Conservation (phyloP, 768 basidiomycete genomes). For the Steccherinum ochraceum region DNA sequence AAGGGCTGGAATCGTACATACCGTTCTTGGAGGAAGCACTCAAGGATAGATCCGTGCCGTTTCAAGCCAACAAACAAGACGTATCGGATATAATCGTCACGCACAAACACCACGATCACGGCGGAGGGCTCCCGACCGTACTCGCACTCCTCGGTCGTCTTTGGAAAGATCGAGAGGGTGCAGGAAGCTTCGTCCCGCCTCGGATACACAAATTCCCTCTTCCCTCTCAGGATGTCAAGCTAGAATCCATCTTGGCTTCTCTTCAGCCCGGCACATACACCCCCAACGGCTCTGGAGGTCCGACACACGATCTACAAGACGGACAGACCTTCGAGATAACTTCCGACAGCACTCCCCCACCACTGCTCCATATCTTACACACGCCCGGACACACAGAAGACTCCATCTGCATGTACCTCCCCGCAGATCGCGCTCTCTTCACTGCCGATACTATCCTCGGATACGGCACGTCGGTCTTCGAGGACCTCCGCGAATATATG, state of each 20-base stretch:
- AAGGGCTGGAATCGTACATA: constrained; percentile 64
- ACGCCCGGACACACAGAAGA: constrained; percentile 91
- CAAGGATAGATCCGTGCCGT: constrained; percentile 27
- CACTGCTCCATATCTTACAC: constrained; percentile 58
- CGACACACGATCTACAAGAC: constrained; percentile 56
- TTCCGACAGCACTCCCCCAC: constrained; percentile 15
- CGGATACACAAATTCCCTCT: constrained; percentile 70
- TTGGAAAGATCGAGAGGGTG: constrained; percentile 48
- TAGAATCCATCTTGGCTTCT: constrained; percentile 34
- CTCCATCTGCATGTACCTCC: constrained; percentile 69
- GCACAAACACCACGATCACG: constrained; percentile 88
- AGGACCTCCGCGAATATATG: constrained; percentile 71
- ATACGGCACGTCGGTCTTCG: constrained; percentile 85
- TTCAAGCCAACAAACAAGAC: constrained; percentile 39
- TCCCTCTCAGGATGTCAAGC: constrained; percentile 25
- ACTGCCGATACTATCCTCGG: constrained; percentile 91
- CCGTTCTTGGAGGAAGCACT: constrained; percentile 60
- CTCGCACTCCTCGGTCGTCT: constrained; percentile 55
- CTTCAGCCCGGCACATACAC: constrained; percentile 41
- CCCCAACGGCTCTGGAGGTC: constrained; percentile 32
- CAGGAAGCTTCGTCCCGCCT: constrained; percentile 52
- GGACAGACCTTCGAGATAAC: constrained; percentile 42
- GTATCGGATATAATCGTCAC: constrained; percentile 89
- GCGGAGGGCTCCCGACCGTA: constrained; percentile 67
- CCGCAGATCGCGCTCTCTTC: constrained; percentile 70